Evolutionary conservation across 805 yeast genomes (phyloP).

Genomic region (Saturnispora serradocipensis): DNA sequence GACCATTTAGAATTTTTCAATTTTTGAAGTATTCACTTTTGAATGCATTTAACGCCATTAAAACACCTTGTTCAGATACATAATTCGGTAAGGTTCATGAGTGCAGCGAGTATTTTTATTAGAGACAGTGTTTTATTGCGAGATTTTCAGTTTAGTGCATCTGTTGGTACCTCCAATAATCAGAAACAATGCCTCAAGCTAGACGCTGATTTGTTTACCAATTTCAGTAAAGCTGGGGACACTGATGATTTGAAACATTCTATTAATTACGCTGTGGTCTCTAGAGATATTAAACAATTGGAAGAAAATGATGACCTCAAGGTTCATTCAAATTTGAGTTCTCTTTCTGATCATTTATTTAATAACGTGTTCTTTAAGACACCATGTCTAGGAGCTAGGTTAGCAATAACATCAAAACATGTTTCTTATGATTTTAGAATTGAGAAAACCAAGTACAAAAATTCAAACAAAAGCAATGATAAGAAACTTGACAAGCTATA

Average conservation of each 20-base stretch:
- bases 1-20: background rate
- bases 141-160: slow-evolving; percentile 30
- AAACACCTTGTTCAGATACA: background rate
- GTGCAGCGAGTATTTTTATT: background rate
- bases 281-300: slow-evolving; percentile 50
- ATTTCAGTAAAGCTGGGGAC: slow-evolving; percentile 63
- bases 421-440: background rate
- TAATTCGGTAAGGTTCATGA: background rate
- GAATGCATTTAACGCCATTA: background rate
- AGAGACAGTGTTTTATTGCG: slow-evolving; percentile 39
- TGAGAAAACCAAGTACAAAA: background rate
- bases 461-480: background rate
- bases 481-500: background rate
- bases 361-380: slow-evolving; percentile 15
- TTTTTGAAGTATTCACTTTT: background rate
- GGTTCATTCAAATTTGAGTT: slow-evolving; percentile 32
- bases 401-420: slow-evolving; percentile 9
- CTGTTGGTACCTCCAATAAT: slow-evolving; percentile 8
- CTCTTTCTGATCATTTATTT: slow-evolving; percentile 23
- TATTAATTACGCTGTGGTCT: slow-evolving; percentile 79
- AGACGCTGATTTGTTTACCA: slow-evolving; percentile 52
- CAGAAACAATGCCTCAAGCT: slow-evolving; percentile 11
- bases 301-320: slow-evolving; percentile 31
- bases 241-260: slow-evolving; percentile 77
- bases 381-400: slow-evolving; percentile 11